Conservation (phyloP, 1,284 basidiomycete species). For the Pterulicium gracile region DNA sequence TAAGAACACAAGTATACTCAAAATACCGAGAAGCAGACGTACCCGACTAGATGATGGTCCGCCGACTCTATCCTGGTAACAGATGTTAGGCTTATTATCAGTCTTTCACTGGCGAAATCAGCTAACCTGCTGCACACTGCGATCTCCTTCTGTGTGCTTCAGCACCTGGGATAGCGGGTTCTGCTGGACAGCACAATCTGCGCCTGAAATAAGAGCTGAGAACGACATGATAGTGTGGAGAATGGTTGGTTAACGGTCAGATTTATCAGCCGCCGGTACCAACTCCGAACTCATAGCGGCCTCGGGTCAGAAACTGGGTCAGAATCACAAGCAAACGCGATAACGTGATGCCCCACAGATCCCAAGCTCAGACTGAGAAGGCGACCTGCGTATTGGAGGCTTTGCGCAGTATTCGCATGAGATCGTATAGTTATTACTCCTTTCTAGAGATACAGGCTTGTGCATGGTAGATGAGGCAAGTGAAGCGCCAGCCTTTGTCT, state of each 20-base stretch:
- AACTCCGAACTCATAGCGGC: no score
- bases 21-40: slow-evolving; percentile 12
- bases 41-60: slow-evolving; percentile 66
- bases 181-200: slow-evolving; percentile 78
- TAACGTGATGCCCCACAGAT: no score
- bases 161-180: slow-evolving; percentile 88
- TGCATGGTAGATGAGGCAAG: no score
- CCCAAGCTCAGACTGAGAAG: no score
- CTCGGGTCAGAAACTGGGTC: no score
- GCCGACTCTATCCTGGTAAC: slow-evolving; percentile 61
- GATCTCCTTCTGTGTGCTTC: slow-evolving; percentile 87
- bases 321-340: no score
- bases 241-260: neutral
- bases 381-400: no score
- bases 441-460: no score
- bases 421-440: no score
- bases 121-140: slow-evolving; percentile 73
- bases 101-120: neutral
- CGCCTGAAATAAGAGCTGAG: slow-evolving; percentile 77
- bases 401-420: no score
- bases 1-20: slow-evolving; percentile 1
- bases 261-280: neutral
- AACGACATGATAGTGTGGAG: slow-evolving; percentile 56
- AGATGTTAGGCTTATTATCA: neutral
- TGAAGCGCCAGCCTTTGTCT: no score